These are phyloP conservation scores for Hanseniaspora singularis DNA, from an alignment of 805 yeast species.

Conservation along the genomic window DNA sequence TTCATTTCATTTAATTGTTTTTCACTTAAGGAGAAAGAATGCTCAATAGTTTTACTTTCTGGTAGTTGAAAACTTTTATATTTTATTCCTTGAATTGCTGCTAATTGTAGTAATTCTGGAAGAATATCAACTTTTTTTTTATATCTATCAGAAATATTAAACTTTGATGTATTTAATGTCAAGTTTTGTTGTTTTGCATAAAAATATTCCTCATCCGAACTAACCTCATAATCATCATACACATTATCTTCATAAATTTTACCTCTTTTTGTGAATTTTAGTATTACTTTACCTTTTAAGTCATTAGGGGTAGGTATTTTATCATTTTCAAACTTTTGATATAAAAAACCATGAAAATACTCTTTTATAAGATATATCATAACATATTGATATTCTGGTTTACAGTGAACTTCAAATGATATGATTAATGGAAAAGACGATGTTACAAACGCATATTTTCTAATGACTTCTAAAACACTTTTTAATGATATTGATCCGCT, in stretches of 20 bases:
- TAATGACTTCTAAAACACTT: conserved; percentile 59
- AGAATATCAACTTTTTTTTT: conserved; percentile 21
- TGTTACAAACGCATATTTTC: conserved; percentile 78
- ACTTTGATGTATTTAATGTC: conserved; percentile 28
- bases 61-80: conserved; percentile 76
- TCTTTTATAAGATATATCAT: conserved; percentile 44
- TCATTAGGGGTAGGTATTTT: conserved; percentile 62
- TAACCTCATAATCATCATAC: conserved; percentile 29
- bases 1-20: conserved; percentile 50
- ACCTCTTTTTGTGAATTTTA: conserved; percentile 61
- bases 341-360: conserved; percentile 47
- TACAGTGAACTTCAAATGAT: conserved; percentile 78
- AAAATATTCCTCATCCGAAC: conserved; percentile 12
- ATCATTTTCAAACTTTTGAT: conserved; percentile 23
- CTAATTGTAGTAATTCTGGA: conserved; percentile 22
- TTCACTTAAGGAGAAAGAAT: conserved; percentile 80
- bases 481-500: conserved; percentile 59
- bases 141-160: conserved; percentile 6
- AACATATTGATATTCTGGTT: conserved; percentile 49
- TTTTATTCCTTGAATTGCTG: conserved; percentile 50
- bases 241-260: conserved; percentile 25
- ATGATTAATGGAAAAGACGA: conserved; percentile 77
- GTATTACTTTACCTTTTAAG: conserved; percentile 54
- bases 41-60: conserved; percentile 68
- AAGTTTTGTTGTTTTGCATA: conserved; percentile 8